These are phyloP conservation scores for Trichoderma brevicompactum DNA, from an alignment of 2,329 filamentous ascomycete species.

Conservation along the genomic window DNA sequence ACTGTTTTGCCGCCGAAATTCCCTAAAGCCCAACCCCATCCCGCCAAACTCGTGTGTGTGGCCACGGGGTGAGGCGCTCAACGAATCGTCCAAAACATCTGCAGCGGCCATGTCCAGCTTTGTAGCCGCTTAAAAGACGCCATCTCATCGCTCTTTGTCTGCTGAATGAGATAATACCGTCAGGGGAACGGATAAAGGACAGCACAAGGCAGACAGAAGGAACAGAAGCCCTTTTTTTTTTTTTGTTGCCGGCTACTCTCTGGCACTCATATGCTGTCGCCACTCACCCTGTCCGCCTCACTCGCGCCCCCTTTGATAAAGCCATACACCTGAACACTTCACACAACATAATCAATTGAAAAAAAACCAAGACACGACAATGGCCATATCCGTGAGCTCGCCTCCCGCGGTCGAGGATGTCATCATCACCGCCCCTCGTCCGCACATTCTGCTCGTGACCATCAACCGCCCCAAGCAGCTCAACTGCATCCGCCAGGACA, in stretches of 20 bases:
- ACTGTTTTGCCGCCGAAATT: background rate
- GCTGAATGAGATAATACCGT: background rate
- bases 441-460: constrained; percentile 62
- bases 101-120: constrained; percentile 2
- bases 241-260: constrained; percentile 1
- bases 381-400: constrained; percentile 37
- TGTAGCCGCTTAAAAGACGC: background rate
- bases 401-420: constrained; percentile 50
- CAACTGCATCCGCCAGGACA: constrained; percentile 58
- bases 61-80: background rate
- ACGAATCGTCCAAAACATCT: background rate
- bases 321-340: background rate
- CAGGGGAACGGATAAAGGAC: background rate
- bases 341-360: background rate
- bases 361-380: background rate
- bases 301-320: constrained; percentile 1
- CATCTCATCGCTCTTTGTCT: background rate
- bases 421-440: constrained; percentile 54
- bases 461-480: constrained; percentile 62
- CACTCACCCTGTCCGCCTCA: background rate
- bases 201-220: background rate
- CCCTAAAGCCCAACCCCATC: constrained; percentile 2
- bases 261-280: background rate
- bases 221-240: background rate
- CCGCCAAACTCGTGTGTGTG: background rate